Percentiles rank a stretch among this genome's conserved stretches.
phyloP scores from a whole-genome alignment of 2,329 filamentous ascomycete species.

The Trichoderma brevicompactum region DNA sequence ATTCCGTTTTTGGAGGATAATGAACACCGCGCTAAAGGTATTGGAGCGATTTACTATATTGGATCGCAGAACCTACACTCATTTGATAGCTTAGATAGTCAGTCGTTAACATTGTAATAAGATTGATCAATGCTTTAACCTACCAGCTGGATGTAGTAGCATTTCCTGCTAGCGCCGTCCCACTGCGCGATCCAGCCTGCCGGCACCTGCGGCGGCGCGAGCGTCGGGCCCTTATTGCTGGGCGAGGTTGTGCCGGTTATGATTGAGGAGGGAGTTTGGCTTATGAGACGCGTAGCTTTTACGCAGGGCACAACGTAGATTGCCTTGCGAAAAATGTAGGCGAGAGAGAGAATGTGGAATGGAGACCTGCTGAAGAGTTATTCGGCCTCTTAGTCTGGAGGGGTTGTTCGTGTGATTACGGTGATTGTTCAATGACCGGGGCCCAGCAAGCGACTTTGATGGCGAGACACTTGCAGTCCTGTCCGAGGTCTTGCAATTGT shows the following conservation, averaged over 20 bases:
- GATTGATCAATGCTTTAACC: background rate
- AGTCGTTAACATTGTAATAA: background rate
- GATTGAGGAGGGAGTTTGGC: too few species aligned
- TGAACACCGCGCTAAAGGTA: background rate
- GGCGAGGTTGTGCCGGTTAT: too few species aligned
- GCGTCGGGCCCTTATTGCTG: too few species aligned
- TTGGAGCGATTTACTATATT: too few species aligned
- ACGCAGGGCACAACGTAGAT: background rate
- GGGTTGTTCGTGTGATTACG: background rate
- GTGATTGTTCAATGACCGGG: constrained; percentile 2
- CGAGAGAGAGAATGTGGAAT: constrained; percentile 1
- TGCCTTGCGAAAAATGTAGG: background rate
- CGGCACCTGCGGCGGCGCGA: too few species aligned
- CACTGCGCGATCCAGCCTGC: too few species aligned
- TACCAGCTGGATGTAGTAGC: background rate
- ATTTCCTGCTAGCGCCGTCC: background rate
- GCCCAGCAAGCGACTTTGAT: background rate
- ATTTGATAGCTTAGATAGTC: background rate
- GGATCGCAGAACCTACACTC: background rate
- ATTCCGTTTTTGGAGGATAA: constrained; percentile 1
- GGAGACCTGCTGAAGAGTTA: constrained; percentile 1
- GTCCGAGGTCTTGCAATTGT: constrained; percentile 1
- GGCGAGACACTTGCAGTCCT: background rate
- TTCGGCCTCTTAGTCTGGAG: background rate
- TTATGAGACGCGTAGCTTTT: too few species aligned